These are phyloP conservation scores for Flaveria floridana DNA, from an alignment of 140 eudicot genomes.

Conservation along the genomic window DNA sequence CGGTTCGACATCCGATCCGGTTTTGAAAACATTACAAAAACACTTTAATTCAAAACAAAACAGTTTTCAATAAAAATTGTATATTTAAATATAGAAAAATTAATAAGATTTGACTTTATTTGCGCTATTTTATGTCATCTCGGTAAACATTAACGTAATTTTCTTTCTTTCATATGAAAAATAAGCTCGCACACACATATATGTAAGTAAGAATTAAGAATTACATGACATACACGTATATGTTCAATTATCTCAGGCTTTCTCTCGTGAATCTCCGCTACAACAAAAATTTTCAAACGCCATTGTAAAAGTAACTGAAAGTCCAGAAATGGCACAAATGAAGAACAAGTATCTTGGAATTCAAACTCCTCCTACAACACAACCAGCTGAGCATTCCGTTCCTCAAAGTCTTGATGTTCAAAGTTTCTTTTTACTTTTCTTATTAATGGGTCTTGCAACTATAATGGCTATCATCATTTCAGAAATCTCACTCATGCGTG, in stretches of 20 bases:
- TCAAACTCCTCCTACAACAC: neutral
- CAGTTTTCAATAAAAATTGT: no score
- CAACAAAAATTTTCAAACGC: conserved; percentile 21
- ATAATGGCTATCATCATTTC: conserved; percentile 10
- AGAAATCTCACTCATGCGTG: conserved; percentile 17
- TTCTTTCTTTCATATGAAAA: no score
- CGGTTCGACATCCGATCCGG: no score
- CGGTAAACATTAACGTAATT: no score
- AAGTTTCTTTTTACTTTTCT: conserved; percentile 13
- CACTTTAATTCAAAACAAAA: no score
- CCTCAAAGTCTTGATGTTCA: conserved; percentile 16
- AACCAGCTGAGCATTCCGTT: neutral
- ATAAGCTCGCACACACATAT: no score
- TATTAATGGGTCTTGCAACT: neutral
- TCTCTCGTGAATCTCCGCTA: conserved; percentile 15
- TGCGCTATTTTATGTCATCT: no score
- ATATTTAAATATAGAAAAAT: no score
- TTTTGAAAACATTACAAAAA: no score
- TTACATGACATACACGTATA: neutral
- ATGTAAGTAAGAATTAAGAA: neutral
- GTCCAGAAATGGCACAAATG: conserved; percentile 1
- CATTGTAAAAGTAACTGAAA: conserved; percentile 23
- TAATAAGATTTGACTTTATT: no score
- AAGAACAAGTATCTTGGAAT: neutral
- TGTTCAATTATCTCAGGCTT: conserved; percentile 21